Evolutionary conservation across 1,284 basidiomycete species (phyloP), one percentile per base, ranked within the genome.

Genomic region (Ustilago curta): DNA sequence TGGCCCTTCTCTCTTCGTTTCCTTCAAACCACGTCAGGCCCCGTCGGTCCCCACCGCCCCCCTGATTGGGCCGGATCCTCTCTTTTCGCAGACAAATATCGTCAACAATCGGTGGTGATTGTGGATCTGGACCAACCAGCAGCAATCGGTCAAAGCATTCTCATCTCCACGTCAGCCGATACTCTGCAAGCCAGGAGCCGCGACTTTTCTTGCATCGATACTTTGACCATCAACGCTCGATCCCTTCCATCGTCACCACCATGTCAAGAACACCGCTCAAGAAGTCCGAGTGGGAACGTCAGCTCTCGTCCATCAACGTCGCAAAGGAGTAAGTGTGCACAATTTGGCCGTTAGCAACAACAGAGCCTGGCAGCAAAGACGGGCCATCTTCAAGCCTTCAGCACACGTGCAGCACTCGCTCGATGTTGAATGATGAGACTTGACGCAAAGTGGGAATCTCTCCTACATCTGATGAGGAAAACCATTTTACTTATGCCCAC

Each of bases 391-490:
- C 50, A 47, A 31, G 35, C 14, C 40, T 23, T 40, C 53, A 39
- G 32, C 67, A 50, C 58, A 27, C n/a, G 25, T 23, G 43, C 14
- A 32, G 27, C 23, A 14, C 23, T 48, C 53, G 25, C 23, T 63
- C 53, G 67, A 58, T 62, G 65, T 83, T 83, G 70, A 59, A 82
- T 85, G 87, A 88, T 88, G 87, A 88, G 83, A 86, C 67, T 71
- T 80, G 64, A 79, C 76, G 77, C 86, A 87, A 88, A 88, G 88
- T 89, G 88, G 88, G 88, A 89, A 89, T 89, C 88, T 89, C 88
- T 89, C 88, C 87, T 87, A 87, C 86, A 83, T 52, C 79, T 78
- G 64, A 86, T 87, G 87, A 87, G 86, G 83, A 85, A 70, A 83
- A 65, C 62, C 79, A 79, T 77, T 81, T 84, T 86, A 86, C 79